phyloP scores from a whole-genome alignment of 176 grass and related monocot species.

The Zea luxurians region DNA sequence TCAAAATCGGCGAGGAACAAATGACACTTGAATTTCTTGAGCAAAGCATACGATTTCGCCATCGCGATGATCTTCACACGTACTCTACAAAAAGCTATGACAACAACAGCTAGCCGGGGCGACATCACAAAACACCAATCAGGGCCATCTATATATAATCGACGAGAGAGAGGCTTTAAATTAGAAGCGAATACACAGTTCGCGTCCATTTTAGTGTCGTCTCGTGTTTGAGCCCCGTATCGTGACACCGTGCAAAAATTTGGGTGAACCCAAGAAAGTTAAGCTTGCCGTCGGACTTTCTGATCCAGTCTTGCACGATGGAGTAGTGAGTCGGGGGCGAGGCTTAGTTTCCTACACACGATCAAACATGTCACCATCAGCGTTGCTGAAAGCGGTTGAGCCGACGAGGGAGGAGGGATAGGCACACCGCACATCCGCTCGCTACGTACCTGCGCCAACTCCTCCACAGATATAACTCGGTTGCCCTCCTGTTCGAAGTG shows the following conservation, averaged over 20 bases:
- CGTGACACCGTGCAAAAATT: conserved; percentile 98
- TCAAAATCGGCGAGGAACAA: conserved; percentile 13
- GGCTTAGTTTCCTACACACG: conserved; percentile 73
- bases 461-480: conserved; percentile 76
- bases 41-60: conserved; percentile 53
- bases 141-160: conserved; percentile 37
- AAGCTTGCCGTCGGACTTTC: conserved; percentile 90
- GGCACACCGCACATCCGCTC: conserved; percentile 46
- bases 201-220: conserved; percentile 62
- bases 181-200: conserved; percentile 66
- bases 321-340: conserved; percentile 76
- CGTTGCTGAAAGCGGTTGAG: background rate
- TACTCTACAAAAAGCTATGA: conserved; percentile 74
- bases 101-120: conserved; percentile 34
- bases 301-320: conserved; percentile 94
- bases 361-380: background rate
- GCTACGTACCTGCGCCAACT: conserved; percentile 74
- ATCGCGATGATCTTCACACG: conserved; percentile 79
- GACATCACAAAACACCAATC: conserved; percentile 50
- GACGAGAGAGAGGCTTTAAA: conserved; percentile 40
- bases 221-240: conserved; percentile 82
- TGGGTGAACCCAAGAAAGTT: conserved; percentile 95
- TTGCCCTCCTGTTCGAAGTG: conserved; percentile 91
- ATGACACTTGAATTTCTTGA: conserved; percentile 48
- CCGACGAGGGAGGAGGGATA: background rate